Evolutionary conservation across 768 basidiomycete genomes (phyloP), one percentile per base, ranked within the genome.

Genomic region (Neoboletus subvelutipes): DNA sequence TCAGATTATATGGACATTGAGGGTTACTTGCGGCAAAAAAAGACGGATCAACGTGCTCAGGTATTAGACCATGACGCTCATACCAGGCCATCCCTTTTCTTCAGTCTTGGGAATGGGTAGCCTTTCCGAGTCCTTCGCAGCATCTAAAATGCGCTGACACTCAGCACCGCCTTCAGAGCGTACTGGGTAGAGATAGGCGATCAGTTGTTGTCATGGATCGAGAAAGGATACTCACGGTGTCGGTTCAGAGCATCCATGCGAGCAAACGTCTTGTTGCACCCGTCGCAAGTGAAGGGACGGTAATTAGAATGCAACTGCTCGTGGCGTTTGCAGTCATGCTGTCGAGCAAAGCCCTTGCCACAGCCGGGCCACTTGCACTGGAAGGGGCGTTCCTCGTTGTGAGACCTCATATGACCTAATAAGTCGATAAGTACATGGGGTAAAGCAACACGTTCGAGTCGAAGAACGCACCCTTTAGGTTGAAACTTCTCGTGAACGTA

Each of bases 321-420:
- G 65, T 98, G 96, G 3, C 94, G 84, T 70, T 96, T 98, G 75
- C 95, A 97, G 71, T 98, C 95, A 67, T 97, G 95, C 70, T 96
- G 92, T 54, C 94, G 75, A 28, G 91, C 94, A 60, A 97, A 95
- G 24, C 94, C 92, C 74, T 97, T 96, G 28, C 86, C 88, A 67
- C 94, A 98, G 24, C 92, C 94, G 1, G 92, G 92, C 87, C 93
- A 96, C 65, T 90, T 87, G 76, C 94, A 98, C 71, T 88, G 84
- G 80, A 94, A 98, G 33, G 94, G 94, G 59, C 93, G 88, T 73
- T 96, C 93, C 71, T 95, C 94, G 58, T 90, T 94, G 66, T 97
- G 95, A 15, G 91, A 93, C 41, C 95, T 89, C 64, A 97, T 80
- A 68, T 98, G 95, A n/a, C 95, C 88, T 90, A 61, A 55, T 55